A percentile compares a stretch with the other conserved stretches of the same genome.
Evolutionary conservation across 2,329 filamentous ascomycete species (phyloP).

Genomic region (Cryphonectria parasitica): DNA sequence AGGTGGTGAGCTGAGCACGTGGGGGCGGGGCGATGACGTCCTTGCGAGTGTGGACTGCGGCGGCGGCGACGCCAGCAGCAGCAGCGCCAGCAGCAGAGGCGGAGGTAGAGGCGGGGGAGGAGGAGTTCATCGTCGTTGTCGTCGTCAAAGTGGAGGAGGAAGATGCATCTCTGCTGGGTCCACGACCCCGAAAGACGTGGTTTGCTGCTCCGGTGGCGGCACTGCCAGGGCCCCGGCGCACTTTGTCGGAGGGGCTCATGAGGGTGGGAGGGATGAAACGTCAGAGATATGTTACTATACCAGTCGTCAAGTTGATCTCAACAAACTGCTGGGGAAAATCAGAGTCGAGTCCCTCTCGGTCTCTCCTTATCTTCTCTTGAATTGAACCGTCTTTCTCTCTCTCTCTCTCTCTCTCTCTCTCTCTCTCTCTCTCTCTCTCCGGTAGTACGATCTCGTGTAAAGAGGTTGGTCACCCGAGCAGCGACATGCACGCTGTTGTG

Average conservation of each 20-base stretch:
- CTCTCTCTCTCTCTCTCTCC: not conserved
- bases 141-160: not conserved
- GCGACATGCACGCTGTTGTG: not conserved
- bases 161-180: slow-evolving; percentile 4
- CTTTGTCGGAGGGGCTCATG: slow-evolving; percentile 29
- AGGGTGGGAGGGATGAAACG: too few relatives aligned
- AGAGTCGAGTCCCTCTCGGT: too few relatives aligned
- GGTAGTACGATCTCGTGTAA: not conserved
- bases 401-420: not conserved
- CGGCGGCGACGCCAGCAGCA: too few relatives aligned
- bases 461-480: slow-evolving; percentile 1
- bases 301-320: not conserved
- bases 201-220: slow-evolving; percentile 13
- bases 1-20: slow-evolving; percentile 17
- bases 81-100: not conserved
- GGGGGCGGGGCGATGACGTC: slow-evolving; percentile 21
- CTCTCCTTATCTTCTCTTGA: too few relatives aligned
- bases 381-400: not conserved
- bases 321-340: not conserved
- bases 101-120: slow-evolving; percentile 8
- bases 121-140: not conserved
- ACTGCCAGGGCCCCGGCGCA: slow-evolving; percentile 19
- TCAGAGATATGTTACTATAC: too few relatives aligned
- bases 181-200: slow-evolving; percentile 21
- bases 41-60: not conserved